phyloP scores from a whole-genome alignment of 495 filamentous ascomycete genomes.

The Aspergillus heteromorphus region DNA sequence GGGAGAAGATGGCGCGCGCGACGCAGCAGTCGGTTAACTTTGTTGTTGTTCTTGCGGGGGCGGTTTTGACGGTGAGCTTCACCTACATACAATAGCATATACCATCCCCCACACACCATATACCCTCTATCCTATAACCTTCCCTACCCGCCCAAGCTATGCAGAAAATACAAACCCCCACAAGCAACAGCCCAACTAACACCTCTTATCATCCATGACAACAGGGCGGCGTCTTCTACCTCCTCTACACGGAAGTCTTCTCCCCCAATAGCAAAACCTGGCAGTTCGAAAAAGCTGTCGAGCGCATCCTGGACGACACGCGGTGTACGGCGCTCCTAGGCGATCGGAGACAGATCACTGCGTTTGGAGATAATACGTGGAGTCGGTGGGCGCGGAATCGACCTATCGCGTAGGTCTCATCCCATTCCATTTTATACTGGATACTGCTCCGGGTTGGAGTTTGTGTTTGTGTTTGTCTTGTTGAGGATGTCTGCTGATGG shows the following conservation, averaged over 20 bases:
- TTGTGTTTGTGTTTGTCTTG: too few relatives aligned
- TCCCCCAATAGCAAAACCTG: constrained; percentile 76
- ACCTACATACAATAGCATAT: background rate
- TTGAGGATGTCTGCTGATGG: background rate
- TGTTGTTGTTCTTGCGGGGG: constrained; percentile 65
- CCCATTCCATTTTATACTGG: too few relatives aligned
- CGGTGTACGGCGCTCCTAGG: constrained; percentile 72
- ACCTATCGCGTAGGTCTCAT: constrained; percentile 68
- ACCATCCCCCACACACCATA: too few relatives aligned
- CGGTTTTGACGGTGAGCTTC: constrained; percentile 61
- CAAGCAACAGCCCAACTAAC: too few relatives aligned
- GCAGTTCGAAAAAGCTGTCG: constrained; percentile 84
- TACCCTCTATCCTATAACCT: too few relatives aligned
- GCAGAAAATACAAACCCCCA: too few relatives aligned
- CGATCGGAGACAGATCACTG: constrained; percentile 65
- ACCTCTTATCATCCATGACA: too few relatives aligned
- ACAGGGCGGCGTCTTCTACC: constrained; percentile 67
- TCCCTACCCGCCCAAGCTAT: too few relatives aligned
- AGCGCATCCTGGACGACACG: constrained; percentile 67
- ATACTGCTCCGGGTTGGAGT: too few relatives aligned
- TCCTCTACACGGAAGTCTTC: constrained; percentile 84
- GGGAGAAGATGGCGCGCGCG: constrained; percentile 79
- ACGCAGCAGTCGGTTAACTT: constrained; percentile 91
- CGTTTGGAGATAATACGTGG: constrained; percentile 76
- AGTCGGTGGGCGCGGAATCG: constrained; percentile 82